Evolutionary conservation across 2,329 filamentous ascomycete species (phyloP).

Genomic region (Xylaria sp.): DNA sequence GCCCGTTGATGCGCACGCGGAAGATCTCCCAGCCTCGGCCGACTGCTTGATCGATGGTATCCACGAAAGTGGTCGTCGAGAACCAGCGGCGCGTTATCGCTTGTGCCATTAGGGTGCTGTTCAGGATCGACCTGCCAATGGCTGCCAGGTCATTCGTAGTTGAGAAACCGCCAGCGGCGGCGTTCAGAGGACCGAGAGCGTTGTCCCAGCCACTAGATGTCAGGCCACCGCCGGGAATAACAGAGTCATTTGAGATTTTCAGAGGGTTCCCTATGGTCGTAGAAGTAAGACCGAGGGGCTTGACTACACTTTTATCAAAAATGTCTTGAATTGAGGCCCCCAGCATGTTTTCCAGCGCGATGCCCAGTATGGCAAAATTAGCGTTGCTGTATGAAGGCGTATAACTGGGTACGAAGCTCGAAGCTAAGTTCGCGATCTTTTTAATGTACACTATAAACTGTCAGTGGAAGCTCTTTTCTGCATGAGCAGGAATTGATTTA

Average conservation of each 20-base stretch:
- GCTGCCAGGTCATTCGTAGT: background rate
- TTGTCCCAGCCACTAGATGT: background rate
- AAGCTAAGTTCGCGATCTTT: background rate
- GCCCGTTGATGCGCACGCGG: background rate
- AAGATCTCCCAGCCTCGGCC: background rate
- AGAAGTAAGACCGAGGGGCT: background rate
- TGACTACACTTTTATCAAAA: background rate
- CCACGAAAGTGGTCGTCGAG: background rate
- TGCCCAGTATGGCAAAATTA: background rate
- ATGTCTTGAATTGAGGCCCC: background rate
- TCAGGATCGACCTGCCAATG: background rate
- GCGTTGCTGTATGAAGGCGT: background rate
- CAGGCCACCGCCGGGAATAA: background rate
- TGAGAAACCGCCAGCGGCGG: background rate
- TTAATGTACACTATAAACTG: background rate
- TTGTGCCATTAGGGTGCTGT: background rate
- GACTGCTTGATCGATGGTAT: background rate
- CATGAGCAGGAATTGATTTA: background rate
- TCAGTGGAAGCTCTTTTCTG: background rate
- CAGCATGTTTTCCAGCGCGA: background rate
- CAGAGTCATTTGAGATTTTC: background rate
- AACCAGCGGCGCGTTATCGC: background rate
- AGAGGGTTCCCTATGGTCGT: background rate
- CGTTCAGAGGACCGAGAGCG: background rate
- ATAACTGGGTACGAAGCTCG: background rate